These are phyloP conservation scores for Marchantia polymorpha DNA, from an alignment of 225 moss, liverwort and hornwort genomes.

Conservation along the genomic window DNA sequence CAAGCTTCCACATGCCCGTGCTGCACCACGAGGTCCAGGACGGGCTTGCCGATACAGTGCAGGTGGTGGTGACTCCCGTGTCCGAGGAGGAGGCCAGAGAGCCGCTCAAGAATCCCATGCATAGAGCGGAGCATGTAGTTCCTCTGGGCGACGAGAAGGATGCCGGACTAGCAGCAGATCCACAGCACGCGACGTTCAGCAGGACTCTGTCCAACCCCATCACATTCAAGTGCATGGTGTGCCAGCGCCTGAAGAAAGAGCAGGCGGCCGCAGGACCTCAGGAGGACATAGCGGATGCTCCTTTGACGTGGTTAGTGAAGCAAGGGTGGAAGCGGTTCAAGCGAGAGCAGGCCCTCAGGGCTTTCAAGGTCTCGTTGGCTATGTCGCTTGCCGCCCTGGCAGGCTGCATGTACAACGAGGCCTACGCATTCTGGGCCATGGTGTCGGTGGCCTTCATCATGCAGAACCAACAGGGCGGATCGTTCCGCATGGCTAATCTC, in stretches of 20 bases:
- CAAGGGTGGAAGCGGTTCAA: slow-evolving; percentile 4
- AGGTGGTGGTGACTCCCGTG: slow-evolving; percentile 4
- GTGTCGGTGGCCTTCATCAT: slow-evolving; percentile 33
- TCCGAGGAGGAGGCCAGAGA: background rate
- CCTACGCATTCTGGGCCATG: slow-evolving; percentile 32
- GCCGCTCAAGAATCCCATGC: background rate
- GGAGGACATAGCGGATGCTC: no score
- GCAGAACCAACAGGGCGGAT: slow-evolving; percentile 38
- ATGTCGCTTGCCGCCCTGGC: slow-evolving; percentile 38
- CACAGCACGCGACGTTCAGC: background rate
- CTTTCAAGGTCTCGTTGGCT: slow-evolving; percentile 32
- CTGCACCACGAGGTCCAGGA: background rate
- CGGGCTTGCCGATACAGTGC: background rate
- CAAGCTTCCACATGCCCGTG: slow-evolving; percentile 17
- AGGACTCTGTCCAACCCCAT: background rate
- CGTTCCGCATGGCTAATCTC: slow-evolving; percentile 34
- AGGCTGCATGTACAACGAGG: slow-evolving; percentile 18
- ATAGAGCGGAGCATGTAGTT: background rate
- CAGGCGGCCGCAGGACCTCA: background rate
- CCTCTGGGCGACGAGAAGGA: background rate
- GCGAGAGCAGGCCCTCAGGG: slow-evolving; percentile 7
- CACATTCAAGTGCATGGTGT: background rate
- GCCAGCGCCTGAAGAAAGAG: background rate
- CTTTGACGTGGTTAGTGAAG: background rate
- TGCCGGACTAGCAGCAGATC: background rate